Percentiles rank a stretch among this genome's conserved stretches.
Conservation (phyloP, 2,329 filamentous ascomycete species). For the Pseudogymnoascus pannorum region DNA sequence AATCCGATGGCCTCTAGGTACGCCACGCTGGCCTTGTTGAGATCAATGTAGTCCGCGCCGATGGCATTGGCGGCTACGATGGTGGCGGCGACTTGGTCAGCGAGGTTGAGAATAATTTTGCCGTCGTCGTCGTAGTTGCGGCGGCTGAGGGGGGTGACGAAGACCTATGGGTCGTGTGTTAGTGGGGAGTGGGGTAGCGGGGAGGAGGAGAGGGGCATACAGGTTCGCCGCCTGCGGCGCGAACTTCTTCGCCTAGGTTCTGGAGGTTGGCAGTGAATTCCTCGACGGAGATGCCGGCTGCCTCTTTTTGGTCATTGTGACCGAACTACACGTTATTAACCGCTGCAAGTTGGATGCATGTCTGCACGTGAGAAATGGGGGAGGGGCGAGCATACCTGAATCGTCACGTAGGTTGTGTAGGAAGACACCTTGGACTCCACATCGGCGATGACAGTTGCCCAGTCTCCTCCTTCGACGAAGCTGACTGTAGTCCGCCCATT, state of each 20-base stretch:
- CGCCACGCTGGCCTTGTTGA: constrained; percentile 34
- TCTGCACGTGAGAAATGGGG: background rate
- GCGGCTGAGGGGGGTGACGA: constrained; percentile 38
- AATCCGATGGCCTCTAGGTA: constrained; percentile 39
- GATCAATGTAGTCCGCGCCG: constrained; percentile 30
- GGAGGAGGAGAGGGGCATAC: background rate
- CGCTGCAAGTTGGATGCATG: background rate
- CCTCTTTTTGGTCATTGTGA: constrained; percentile 45
- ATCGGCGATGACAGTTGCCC: constrained; percentile 35
- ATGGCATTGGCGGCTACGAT: constrained; percentile 31
- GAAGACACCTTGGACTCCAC: constrained; percentile 28
- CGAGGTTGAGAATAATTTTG: constrained; percentile 34
- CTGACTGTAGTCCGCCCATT: constrained; percentile 40
- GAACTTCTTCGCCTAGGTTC: constrained; percentile 27
- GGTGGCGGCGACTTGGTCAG: constrained; percentile 32
- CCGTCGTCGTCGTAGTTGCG: constrained; percentile 31
- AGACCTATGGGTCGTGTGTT: constrained; percentile 24
- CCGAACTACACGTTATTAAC: constrained; percentile 34
- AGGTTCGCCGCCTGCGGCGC: constrained; percentile 26
- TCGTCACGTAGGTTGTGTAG: constrained; percentile 41
- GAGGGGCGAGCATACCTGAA: constrained; percentile 31
- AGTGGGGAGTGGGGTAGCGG: background rate
- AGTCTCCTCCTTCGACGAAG: constrained; percentile 40
- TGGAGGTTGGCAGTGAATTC: constrained; percentile 38
- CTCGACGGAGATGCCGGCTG: constrained; percentile 32